Conservation (phyloP, 2,329 filamentous ascomycete genomes). For the Pseudovirgaria hyperparasitica region DNA sequence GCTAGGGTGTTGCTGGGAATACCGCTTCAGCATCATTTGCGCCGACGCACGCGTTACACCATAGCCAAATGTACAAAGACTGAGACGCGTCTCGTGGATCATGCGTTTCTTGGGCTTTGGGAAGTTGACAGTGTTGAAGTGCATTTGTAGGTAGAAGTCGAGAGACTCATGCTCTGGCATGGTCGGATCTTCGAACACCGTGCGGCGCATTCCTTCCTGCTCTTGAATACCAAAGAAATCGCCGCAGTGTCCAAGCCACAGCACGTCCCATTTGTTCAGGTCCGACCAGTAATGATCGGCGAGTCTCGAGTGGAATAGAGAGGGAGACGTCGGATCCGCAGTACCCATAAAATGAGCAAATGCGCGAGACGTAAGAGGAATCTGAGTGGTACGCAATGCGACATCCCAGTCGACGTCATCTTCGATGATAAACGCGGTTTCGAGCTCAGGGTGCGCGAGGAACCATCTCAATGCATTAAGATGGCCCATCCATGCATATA, state of each 20-base stretch:
- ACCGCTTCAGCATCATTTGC: conserved; percentile 9
- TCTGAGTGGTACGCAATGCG: conserved; percentile 20
- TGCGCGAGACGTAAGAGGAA: conserved; percentile 18
- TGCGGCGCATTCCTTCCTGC: conserved; percentile 9
- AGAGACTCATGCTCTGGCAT: conserved; percentile 11
- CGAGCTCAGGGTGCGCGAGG: conserved; percentile 14
- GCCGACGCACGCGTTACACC: conserved; percentile 22
- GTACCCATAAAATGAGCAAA: conserved; percentile 14
- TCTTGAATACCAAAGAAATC: conserved; percentile 15
- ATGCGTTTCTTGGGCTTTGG: conserved; percentile 15
- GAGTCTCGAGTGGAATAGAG: conserved; percentile 4
- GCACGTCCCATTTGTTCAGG: conserved; percentile 20
- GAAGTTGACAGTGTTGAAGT: conserved; percentile 16
- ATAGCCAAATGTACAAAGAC: conserved; percentile 30
- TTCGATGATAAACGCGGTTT: conserved; percentile 25
- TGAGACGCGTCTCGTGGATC: conserved; percentile 20
- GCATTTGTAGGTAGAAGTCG: no score
- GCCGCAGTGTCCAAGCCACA: conserved; percentile 30
- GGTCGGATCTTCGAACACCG: conserved; percentile 17
- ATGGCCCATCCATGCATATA: conserved; percentile 29
- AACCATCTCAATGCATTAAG: conserved; percentile 25
- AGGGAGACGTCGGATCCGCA: conserved; percentile 10
- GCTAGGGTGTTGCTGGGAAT: conserved; percentile 12
- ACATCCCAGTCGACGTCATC: conserved; percentile 30
- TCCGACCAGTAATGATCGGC: conserved; percentile 18